Evolutionary conservation across 352 stramenopile genomes (phyloP), one percentile per base, ranked within the genome.

Genomic region (Phytophthora sansomeana): DNA sequence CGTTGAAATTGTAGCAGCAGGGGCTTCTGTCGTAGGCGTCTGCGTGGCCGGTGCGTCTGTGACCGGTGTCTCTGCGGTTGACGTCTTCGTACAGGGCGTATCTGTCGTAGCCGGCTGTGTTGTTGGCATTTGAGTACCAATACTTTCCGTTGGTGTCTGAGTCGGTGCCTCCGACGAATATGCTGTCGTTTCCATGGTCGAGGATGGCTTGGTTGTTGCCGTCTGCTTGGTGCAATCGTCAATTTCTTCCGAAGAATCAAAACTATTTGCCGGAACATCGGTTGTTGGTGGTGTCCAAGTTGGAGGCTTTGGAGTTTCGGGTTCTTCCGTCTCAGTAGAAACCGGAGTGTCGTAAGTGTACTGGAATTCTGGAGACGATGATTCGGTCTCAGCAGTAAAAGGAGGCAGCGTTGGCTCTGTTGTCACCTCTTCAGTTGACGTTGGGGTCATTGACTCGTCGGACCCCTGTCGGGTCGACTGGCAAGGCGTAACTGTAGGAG

Each of bases 111-210:
- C 21, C 10, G 19, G 28, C 13, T 53, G 39, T 6, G 38, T 19
- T 14, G 59, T 52, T 9, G 30, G 5, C n/a, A 14, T n/a, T 30
- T 56, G n/a, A 10, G 17, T 33, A 54, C 58, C 58, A 53, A 41
- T 11, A 28, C n/a, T 39, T 32, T 63, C 51, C 10, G 52, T 63
- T 58, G 38, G 28, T 7, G 38, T 43, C 39, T 13, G 21, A 39
- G 32, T 68, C 21, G 64, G 49, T 36, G 60, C 14, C 42, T 63
- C 8, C 4, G 57, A 68, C 19, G 28, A 35, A n/a, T 44, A 46
- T 35, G 30, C 8, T 13, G 41, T 10, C 16, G 59, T 16, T 30
- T 55, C 29, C 13, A 32, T 57, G 7, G 17, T 49, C 33, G 35
- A 16, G 10, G 26, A 51, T 13, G 43, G 59, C n/a, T 54, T 65